Conservation (phyloP, 768 basidiomycete genomes). For the Plicaturopsis crispa region DNA sequence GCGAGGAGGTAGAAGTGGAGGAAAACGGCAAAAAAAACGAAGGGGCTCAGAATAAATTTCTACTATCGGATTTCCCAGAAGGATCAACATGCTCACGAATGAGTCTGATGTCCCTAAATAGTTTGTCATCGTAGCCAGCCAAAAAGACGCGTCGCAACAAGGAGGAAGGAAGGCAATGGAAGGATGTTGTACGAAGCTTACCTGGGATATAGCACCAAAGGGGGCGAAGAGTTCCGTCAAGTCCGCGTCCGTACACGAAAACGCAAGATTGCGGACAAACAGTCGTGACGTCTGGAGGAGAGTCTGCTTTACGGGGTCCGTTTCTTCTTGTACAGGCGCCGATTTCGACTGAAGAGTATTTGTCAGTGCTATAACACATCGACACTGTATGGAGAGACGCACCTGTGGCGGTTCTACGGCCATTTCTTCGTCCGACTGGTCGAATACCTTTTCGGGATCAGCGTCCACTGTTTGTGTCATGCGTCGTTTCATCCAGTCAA, state of each 20-base stretch:
- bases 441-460: slow-evolving; percentile 39
- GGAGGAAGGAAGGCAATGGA: too few species aligned
- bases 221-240: slow-evolving; percentile 54
- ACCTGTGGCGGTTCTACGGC: too few species aligned
- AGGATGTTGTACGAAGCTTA: slow-evolving; percentile 30
- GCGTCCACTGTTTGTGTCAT: slow-evolving; percentile 43
- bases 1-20: slow-evolving; percentile 1
- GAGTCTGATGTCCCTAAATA: slow-evolving; percentile 55
- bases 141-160: too few species aligned
- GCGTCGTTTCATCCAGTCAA: slow-evolving; percentile 68
- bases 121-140: slow-evolving; percentile 32
- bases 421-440: slow-evolving; percentile 53
- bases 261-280: slow-evolving; percentile 94
- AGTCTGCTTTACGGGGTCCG: slow-evolving; percentile 29
- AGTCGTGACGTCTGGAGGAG: slow-evolving; percentile 73
- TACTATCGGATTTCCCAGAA: slow-evolving; percentile 49
- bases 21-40: slow-evolving; percentile 1
- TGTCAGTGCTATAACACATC: too few species aligned
- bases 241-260: slow-evolving; percentile 71
- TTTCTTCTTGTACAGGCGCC: slow-evolving; percentile 21
- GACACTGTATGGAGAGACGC: too few species aligned
- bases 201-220: slow-evolving; percentile 75
- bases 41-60: slow-evolving; percentile 35
- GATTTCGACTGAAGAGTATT: background rate
- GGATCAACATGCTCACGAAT: slow-evolving; percentile 29